These are phyloP conservation scores for Ceratobasidium sp. DNA, from an alignment of 1,284 basidiomycete species.

Conservation along the genomic window DNA sequence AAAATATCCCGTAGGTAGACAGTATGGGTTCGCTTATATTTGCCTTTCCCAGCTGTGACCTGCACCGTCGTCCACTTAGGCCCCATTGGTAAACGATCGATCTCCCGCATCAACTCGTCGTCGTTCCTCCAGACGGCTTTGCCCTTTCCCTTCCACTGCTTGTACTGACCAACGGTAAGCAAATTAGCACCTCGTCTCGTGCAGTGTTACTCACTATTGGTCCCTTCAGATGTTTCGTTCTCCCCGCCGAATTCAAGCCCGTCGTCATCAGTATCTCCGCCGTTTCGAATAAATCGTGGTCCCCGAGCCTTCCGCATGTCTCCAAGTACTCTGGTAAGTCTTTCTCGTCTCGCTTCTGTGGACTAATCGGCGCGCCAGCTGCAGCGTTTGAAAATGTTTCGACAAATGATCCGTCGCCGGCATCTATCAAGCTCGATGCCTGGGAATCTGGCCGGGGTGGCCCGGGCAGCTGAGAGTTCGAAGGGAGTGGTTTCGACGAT, in stretches of 20 bases:
- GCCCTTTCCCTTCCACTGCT: background rate
- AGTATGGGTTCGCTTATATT: background rate
- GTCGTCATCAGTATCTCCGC: conserved; percentile 18
- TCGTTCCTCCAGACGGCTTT: background rate
- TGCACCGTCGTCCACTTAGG: conserved; percentile 8
- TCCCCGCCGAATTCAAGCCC: background rate
- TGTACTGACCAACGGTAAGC: no score
- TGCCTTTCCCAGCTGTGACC: background rate
- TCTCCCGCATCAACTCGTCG: background rate
- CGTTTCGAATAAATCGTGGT: background rate
- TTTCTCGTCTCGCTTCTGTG: no score
- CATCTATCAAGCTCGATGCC: no score
- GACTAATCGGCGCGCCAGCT: no score
- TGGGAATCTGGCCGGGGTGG: no score
- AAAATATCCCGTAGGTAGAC: background rate
- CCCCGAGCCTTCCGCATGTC: background rate
- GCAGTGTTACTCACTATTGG: background rate
- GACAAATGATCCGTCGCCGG: no score
- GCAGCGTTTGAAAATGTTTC: no score
- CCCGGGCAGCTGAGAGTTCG: no score
- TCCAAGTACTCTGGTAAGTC: background rate
- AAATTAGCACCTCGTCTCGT: no score
- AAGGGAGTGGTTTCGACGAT: no score
- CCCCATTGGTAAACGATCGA: background rate
- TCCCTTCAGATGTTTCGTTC: conserved; percentile 1